Evolutionary conservation across 1,139 yeast species (phyloP).

Genomic region (Geotrichum cucujoidarum): DNA sequence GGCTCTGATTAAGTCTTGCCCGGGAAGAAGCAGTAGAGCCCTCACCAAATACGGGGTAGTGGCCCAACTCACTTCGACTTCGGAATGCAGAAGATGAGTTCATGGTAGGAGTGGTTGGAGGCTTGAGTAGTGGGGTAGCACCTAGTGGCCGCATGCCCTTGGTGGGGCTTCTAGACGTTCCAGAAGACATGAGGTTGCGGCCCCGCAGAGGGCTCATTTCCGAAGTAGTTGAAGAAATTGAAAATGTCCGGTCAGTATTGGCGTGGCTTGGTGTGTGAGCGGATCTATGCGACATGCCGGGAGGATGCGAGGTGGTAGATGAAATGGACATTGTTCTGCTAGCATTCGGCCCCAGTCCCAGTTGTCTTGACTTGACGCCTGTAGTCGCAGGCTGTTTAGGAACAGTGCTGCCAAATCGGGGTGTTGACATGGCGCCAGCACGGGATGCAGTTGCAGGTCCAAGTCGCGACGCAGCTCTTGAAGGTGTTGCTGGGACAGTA

Average conservation of each 20-base stretch:
- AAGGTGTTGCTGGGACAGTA: background rate
- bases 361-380: background rate
- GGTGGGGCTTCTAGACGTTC: background rate
- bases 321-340: constrained; percentile 1
- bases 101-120: background rate
- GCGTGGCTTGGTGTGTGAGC: background rate
- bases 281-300: background rate
- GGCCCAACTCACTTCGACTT: constrained; percentile 13
- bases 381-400: background rate
- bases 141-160: background rate
- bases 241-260: background rate
- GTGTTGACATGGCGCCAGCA: background rate
- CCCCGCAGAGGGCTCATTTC: background rate
- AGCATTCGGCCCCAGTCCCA: background rate
- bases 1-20: background rate
- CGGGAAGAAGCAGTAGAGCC: background rate
- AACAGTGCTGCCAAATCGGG: background rate
- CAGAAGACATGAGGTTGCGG: background rate
- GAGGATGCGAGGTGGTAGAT: constrained; percentile 1
- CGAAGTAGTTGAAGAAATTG: constrained; percentile 6
- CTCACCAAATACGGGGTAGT: constrained; percentile 1
- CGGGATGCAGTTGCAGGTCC: background rate
- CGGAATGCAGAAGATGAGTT: background rate
- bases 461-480: background rate
- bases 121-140: background rate